Evolutionary conservation across 768 basidiomycete genomes (phyloP).

Genomic region (Lentinus tigrinus): DNA sequence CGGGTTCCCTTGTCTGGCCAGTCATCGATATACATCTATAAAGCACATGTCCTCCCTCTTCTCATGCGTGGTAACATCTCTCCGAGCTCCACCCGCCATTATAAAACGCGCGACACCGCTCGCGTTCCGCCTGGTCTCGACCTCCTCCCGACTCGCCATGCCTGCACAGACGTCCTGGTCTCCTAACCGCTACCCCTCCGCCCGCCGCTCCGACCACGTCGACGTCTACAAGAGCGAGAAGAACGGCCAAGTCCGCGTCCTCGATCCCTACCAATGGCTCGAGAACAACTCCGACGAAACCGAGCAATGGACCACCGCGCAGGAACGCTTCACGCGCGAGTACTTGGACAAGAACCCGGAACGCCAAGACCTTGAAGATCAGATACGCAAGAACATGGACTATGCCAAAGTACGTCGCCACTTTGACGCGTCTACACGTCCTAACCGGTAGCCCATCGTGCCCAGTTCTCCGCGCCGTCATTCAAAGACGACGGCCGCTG

Average conservation of each 20-base stretch:
- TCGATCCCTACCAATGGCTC: conserved; percentile 77
- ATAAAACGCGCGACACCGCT: conserved; percentile 15
- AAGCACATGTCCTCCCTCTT: conserved; percentile 21
- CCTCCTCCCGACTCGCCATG: conserved; percentile 19
- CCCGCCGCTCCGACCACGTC: conserved; percentile 64
- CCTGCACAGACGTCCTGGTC: conserved; percentile 45
- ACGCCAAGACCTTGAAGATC: conserved; percentile 53
- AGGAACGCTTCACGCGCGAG: conserved; percentile 55
- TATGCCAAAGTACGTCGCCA: conserved; percentile 43
- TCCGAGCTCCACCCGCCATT: conserved; percentile 20
- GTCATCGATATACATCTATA: conserved; percentile 18
- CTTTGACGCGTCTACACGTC: not conserved
- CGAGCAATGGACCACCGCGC: conserved; percentile 59
- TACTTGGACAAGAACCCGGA: conserved; percentile 68
- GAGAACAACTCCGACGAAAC: conserved; percentile 65
- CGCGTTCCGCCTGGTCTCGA: conserved; percentile 11
- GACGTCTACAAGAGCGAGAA: conserved; percentile 68
- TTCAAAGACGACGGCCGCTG: conserved; percentile 66
- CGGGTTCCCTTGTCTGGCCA: conserved; percentile 6
- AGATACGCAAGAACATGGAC: conserved; percentile 54
- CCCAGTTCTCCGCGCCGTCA: conserved; percentile 61
- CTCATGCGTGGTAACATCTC: conserved; percentile 15
- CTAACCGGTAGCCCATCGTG: conserved; percentile 11
- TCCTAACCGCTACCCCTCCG: conserved; percentile 58
- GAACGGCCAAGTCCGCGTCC: conserved; percentile 59